Conservation (phyloP, 768 basidiomycete genomes). For the Coprinopsis marcescibilis region DNA sequence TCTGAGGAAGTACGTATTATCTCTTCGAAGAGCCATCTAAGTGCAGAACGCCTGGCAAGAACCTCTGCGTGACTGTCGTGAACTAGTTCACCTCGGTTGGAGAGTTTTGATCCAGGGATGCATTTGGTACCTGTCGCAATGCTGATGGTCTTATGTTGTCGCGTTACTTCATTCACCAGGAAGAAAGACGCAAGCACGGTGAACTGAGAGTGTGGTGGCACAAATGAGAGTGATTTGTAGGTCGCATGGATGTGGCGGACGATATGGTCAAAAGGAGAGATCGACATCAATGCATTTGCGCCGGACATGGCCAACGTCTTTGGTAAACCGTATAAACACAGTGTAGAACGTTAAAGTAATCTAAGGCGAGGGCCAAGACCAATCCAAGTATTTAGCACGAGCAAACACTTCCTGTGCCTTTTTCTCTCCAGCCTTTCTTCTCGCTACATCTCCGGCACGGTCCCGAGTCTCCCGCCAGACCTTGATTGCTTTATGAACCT, state of each 20-base stretch:
- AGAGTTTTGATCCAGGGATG: conserved; percentile 57
- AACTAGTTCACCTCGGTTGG: conserved; percentile 66
- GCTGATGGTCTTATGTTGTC: conserved; percentile 52
- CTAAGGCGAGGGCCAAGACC: conserved; percentile 68
- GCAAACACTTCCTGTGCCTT: conserved; percentile 38
- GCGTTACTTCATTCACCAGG: conserved; percentile 20
- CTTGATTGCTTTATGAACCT: conserved; percentile 69
- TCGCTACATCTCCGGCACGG: conserved; percentile 21
- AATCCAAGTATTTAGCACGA: conserved; percentile 49
- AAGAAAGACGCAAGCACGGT: conserved; percentile 62
- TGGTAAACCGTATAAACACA: neutral
- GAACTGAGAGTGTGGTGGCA: conserved; percentile 50
- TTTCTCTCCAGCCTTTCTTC: conserved; percentile 40
- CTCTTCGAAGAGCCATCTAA: conserved; percentile 79
- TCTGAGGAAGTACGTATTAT: conserved; percentile 29
- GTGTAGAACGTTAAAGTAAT: neutral
- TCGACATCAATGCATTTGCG: neutral
- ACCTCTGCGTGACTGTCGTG: conserved; percentile 94
- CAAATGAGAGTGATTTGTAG: conserved; percentile 43
- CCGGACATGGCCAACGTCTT: neutral
- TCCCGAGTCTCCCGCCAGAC: conserved; percentile 61
- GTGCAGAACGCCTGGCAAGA: conserved; percentile 73
- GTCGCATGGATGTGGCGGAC: conserved; percentile 30
- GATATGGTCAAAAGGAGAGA: conserved; percentile 11
- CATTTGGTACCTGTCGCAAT: conserved; percentile 85